Evolutionary conservation across 306 rosid species (phyloP), one percentile per base, ranked within the genome.

Genomic region (Lupinus albus): DNA sequence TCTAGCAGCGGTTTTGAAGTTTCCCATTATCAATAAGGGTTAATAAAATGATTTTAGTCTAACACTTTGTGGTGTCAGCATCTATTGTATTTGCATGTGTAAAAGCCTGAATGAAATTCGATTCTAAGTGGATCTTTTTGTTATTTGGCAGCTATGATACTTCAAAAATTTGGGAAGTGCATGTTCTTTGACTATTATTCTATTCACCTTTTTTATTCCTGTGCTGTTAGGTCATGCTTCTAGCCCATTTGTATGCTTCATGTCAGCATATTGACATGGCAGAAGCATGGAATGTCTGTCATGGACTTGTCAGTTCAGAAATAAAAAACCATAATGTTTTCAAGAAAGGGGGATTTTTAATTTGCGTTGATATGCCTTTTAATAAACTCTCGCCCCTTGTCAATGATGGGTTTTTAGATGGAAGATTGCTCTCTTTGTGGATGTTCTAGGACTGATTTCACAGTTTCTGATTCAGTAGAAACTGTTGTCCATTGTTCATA

Each of bases 151-250:
- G 72, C 60, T 74, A 74, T 64, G 60, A 65, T 55, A 56, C 66
- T 55, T 64, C 73, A 64, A 65, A 55, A 65, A 55, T 45, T 42
- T 72, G 8, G 66, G 66, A 17, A 74, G 72, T 47, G 78, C 41
- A 44, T 56, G 16, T 74, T 54, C 72, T 25, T 55, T 54, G 50
- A 64, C 57, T 55, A 33, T 55, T 55, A 60, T 46, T 54, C 30
- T 64, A 39, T 8, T 5, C 51, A 32, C 21, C 35, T 7, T 42
- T 28, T 11, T 4, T 20, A 72, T 52, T 63, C 32, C 42, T 52
- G 30, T 73, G 39, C 47, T 30, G 12, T 39, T 46, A 39, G 42
- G 7, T 41, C 35, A 6, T 72, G 65, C 20, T 41, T 72, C 16
- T 7, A n/a, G 11, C 62, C 38, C 16, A 16, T 64, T 30, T 71